Percentiles rank a stretch among this genome's conserved stretches.
Conservation (phyloP, 441 rosid genomes). For the Euphorbia schlechtendalii region DNA sequence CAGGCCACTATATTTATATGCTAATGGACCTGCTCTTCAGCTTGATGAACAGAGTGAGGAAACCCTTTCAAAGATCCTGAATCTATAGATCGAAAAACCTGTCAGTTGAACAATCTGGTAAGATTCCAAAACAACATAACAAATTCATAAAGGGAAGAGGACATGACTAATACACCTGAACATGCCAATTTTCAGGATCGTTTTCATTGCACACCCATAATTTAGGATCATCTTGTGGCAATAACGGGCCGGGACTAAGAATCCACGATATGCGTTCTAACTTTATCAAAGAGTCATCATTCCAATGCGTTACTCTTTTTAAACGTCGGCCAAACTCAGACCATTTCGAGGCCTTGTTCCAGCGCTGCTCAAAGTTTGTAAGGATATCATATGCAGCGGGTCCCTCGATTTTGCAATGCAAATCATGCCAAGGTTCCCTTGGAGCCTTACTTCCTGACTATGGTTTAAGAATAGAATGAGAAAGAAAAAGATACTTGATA, state of each 20-base stretch:
- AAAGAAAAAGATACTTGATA: background rate
- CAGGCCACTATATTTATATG: too few relatives aligned
- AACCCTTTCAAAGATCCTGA: conserved; percentile 87
- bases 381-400: conserved; percentile 91
- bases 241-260: conserved; percentile 47
- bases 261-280: conserved; percentile 86
- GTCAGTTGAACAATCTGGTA: conserved; percentile 18
- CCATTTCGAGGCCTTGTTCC: conserved; percentile 77
- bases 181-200: conserved; percentile 66
- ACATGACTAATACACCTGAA: conserved; percentile 45
- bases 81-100: conserved; percentile 84
- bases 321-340: conserved; percentile 54
- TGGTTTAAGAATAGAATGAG: conserved; percentile 12
- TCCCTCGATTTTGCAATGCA: conserved; percentile 81
- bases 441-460: conserved; percentile 68
- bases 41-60: conserved; percentile 52
- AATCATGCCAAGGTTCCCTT: conserved; percentile 87
- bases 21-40: conserved; percentile 42
- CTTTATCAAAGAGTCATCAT: conserved; percentile 71
- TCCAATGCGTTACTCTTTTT: conserved; percentile 63
- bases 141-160: conserved; percentile 7
- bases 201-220: conserved; percentile 48
- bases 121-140: background rate
- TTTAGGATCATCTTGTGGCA: conserved; percentile 36
- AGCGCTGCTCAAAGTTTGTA: conserved; percentile 81